These are phyloP conservation scores for Ophiorrhiza pumila DNA, from an alignment of 257 asterid species.

Conservation along the genomic window DNA sequence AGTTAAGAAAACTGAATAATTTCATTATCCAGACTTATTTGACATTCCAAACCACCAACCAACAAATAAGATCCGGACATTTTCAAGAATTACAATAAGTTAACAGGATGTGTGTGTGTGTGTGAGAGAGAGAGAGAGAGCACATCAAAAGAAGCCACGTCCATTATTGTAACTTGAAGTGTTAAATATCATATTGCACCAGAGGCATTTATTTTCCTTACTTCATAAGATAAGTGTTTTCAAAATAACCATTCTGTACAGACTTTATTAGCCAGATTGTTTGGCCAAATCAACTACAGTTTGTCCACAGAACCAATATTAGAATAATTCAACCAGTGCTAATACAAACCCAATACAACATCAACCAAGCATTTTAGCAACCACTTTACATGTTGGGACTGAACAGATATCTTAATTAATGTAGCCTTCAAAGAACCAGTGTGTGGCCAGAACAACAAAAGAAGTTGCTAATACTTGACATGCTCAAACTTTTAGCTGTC, in stretches of 20 bases:
- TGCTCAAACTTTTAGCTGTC: background rate
- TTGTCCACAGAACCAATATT: background rate
- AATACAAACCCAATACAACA: background rate
- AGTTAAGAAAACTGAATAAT: background rate
- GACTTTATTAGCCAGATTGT: background rate
- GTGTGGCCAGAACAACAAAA: background rate
- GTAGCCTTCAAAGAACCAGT: background rate
- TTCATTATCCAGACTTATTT: background rate
- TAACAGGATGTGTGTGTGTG: background rate
- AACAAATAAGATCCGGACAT: background rate
- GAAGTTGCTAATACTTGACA: background rate
- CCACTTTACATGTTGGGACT: background rate
- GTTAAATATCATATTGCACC: background rate
- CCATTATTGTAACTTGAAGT: background rate
- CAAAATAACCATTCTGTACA: background rate
- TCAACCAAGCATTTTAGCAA: background rate
- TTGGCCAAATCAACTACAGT: background rate
- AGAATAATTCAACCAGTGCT: background rate
- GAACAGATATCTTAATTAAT: background rate
- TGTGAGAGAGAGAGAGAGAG: background rate
- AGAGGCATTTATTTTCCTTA: background rate
- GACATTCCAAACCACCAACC: background rate
- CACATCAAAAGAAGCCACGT: background rate
- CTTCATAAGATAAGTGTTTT: background rate
- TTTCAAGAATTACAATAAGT: background rate